These are phyloP conservation scores for Cladophialophora psammophila DNA, from an alignment of 2,329 filamentous ascomycete genomes.

Conservation along the genomic window DNA sequence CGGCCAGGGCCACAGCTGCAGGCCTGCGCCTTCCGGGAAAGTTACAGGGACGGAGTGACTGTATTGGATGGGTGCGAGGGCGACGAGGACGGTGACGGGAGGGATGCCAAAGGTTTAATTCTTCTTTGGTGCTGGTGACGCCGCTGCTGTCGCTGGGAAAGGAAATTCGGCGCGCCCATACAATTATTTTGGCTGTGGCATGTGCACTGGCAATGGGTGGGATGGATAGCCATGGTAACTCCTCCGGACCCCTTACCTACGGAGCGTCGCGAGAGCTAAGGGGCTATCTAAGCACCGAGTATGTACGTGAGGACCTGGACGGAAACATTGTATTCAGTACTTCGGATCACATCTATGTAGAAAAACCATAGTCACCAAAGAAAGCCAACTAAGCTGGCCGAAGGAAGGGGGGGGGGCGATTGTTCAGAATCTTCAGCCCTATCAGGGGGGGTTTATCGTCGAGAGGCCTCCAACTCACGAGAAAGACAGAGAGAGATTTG, in stretches of 20 bases:
- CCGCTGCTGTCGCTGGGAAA: not conserved
- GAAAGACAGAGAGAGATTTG: not conserved
- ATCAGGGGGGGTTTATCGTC: slow-evolving; percentile 1
- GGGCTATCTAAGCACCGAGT: not conserved
- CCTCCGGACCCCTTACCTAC: too few relatives aligned
- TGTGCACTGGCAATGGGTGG: not conserved
- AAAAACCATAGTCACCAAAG: not conserved
- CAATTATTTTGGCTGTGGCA: not conserved
- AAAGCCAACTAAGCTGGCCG: too few relatives aligned
- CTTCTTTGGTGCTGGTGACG: not conserved
- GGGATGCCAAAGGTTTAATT: not conserved
- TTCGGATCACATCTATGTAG: not conserved
- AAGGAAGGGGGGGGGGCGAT: slow-evolving; percentile 9
- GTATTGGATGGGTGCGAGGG: not conserved
- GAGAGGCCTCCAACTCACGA: not conserved
- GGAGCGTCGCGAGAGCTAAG: not conserved
- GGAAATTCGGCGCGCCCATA: slow-evolving; percentile 3
- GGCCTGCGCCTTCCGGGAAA: not conserved
- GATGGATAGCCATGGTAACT: too few relatives aligned
- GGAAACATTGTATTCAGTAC: not conserved
- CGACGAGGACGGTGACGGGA: not conserved
- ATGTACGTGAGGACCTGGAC: not conserved
- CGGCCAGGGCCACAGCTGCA: not conserved
- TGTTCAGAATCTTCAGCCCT: slow-evolving; percentile 9
- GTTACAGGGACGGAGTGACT: not conserved